Conservation (phyloP, 2,329 filamentous ascomycete genomes). For the Cercospora citrullina region DNA sequence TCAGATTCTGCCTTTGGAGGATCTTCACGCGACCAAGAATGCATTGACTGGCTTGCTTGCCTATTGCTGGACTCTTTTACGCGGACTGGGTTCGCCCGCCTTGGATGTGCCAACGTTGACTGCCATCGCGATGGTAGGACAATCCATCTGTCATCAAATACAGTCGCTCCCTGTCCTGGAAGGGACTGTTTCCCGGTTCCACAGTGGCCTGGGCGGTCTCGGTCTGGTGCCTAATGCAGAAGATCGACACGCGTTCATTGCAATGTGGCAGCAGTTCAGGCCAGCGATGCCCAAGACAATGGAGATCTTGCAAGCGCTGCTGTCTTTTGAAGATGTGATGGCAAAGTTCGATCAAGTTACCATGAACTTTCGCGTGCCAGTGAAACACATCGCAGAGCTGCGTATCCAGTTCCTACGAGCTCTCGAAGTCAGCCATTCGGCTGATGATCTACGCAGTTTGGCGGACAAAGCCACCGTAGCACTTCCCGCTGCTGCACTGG, state of each 20-base stretch:
- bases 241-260: conserved; percentile 26
- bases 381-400: conserved; percentile 31
- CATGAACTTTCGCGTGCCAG: conserved; percentile 27
- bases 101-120: conserved; percentile 22
- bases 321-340: conserved; percentile 49
- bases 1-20: not conserved
- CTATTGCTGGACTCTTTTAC: conserved; percentile 19
- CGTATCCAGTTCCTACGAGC: conserved; percentile 32
- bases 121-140: conserved; percentile 20
- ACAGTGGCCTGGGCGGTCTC: conserved; percentile 5
- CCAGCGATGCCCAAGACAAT: conserved; percentile 54
- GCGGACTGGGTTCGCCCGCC: conserved; percentile 11
- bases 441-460: conserved; percentile 25
- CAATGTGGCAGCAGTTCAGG: conserved; percentile 63
- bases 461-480: conserved; percentile 22
- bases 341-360: conserved; percentile 45
- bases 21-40: not conserved
- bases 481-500: conserved; percentile 15
- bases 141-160: conserved; percentile 10
- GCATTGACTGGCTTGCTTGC: conserved; percentile 14
- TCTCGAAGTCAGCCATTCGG: conserved; percentile 19
- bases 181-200: conserved; percentile 1
- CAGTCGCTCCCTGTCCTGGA: not conserved
- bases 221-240: conserved; percentile 12
- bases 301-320: conserved; percentile 41